Percentiles rank a stretch among this genome's conserved stretches.
These are phyloP conservation scores for Aspergillus baeticus DNA, from an alignment of 495 filamentous ascomycete genomes.

Conservation along the genomic window DNA sequence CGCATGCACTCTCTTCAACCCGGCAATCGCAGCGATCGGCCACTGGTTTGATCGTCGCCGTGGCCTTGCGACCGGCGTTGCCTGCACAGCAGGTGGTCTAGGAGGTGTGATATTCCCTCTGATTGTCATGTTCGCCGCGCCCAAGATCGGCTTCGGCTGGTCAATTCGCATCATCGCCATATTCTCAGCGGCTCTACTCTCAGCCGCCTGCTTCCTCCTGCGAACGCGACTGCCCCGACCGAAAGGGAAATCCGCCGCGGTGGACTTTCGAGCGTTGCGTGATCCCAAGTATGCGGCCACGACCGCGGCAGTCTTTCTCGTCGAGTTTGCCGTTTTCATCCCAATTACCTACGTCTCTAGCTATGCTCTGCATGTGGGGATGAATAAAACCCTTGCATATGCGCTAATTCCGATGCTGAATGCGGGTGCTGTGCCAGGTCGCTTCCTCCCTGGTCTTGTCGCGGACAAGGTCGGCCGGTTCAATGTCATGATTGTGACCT, in stretches of 20 bases:
- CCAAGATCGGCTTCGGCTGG: conserved; percentile 68
- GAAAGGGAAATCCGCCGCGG: conserved; percentile 11
- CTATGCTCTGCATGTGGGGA: conserved; percentile 43
- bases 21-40: conserved; percentile 54
- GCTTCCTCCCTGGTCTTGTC: conserved; percentile 53
- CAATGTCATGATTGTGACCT: conserved; percentile 60
- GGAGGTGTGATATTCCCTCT: conserved; percentile 74
- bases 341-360: conserved; percentile 68
- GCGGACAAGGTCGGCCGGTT: conserved; percentile 70
- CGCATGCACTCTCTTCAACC: conserved; percentile 57
- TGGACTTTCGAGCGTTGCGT: conserved; percentile 28
- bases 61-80: conserved; percentile 71
- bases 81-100: conserved; percentile 65
- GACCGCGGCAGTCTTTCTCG: conserved; percentile 62
- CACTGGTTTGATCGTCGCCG: conserved; percentile 72
- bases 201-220: conserved; percentile 25
- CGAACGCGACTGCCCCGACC: conserved; percentile 21
- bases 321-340: conserved; percentile 73
- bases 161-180: conserved; percentile 69
- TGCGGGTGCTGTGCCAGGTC: conserved; percentile 41
- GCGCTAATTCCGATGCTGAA: conserved; percentile 54
- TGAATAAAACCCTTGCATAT: conserved; percentile 50
- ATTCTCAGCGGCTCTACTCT: conserved; percentile 52
- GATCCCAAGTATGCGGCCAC: conserved; percentile 45
- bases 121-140: conserved; percentile 62